These are phyloP conservation scores for Globisporangium echinulatum DNA, from an alignment of 352 stramenopile species.

Conservation along the genomic window DNA sequence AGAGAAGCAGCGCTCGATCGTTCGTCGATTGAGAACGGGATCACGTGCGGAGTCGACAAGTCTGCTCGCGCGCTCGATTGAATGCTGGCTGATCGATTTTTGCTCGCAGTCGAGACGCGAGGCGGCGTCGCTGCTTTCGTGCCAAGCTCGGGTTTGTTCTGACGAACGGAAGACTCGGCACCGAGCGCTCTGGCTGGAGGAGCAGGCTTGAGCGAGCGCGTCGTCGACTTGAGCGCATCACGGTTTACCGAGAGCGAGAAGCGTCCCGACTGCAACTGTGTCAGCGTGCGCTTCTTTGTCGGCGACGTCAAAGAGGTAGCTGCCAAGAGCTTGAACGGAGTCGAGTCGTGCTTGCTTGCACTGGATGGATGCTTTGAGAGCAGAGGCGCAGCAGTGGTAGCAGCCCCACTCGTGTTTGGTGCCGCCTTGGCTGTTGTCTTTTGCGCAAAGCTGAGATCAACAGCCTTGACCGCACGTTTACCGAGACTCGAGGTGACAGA, in stretches of 20 bases:
- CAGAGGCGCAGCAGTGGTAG: too few species aligned
- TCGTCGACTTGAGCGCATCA: not conserved
- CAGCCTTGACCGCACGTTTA: too few species aligned
- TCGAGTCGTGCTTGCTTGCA: not conserved
- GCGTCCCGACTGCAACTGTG: conserved; percentile 4
- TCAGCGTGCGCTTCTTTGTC: conserved; percentile 13
- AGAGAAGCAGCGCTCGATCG: not conserved
- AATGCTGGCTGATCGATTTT: too few species aligned
- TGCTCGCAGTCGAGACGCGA: too few species aligned
- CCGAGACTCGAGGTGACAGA: too few species aligned
- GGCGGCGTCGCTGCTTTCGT: too few species aligned
- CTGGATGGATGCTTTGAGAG: not conserved
- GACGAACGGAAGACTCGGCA: not conserved
- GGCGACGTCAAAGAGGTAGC: not conserved
- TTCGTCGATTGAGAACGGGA: conserved; percentile 6
- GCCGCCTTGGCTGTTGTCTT: too few species aligned
- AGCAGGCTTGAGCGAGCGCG: conserved; percentile 2
- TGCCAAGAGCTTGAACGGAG: not conserved
- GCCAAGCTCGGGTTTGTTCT: too few species aligned
- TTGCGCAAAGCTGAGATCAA: too few species aligned
- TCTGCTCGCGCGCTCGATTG: too few species aligned
- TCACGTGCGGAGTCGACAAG: conserved; percentile 6
- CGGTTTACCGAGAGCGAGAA: conserved; percentile 5
- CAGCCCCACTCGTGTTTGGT: too few species aligned
- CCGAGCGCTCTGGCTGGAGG: conserved; percentile 1